Percentiles rank a stretch among this genome's conserved stretches.
phyloP scores from a whole-genome alignment of 1,284 basidiomycete genomes.

The Ustilago bromivora region DNA sequence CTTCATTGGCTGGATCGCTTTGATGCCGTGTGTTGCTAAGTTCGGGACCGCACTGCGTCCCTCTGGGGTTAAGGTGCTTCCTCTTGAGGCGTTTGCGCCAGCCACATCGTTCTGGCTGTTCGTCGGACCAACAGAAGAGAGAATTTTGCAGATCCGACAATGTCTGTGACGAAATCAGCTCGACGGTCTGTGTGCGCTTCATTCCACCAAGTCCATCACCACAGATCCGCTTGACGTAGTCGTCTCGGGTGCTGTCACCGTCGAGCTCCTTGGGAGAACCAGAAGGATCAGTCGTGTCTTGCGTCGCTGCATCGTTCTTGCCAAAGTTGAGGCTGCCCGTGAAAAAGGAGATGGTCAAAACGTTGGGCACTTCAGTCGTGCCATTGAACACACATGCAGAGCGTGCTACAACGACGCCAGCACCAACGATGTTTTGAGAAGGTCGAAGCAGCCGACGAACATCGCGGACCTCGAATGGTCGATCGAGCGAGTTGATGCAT shows the following conservation, averaged over 20 bases:
- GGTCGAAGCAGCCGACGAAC: conserved; percentile 17
- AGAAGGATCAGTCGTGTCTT: background rate
- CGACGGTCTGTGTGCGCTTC: conserved; percentile 42
- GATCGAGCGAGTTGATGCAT: conserved; percentile 44
- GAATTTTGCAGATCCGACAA: conserved; percentile 23
- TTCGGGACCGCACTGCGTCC: background rate
- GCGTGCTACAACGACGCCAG: no score
- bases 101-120: conserved; percentile 37
- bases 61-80: background rate
- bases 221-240: conserved; percentile 44
- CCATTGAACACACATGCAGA: no score
- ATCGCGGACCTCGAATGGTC: conserved; percentile 27
- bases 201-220: conserved; percentile 44
- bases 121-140: conserved; percentile 47
- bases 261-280: background rate
- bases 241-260: conserved; percentile 27
- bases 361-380: background rate
- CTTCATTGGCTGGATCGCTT: background rate
- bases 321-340: conserved; percentile 22
- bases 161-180: conserved; percentile 37
- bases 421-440: background rate
- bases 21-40: no score
- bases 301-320: conserved; percentile 11
- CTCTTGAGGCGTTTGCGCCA: conserved; percentile 33
- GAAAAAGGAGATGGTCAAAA: conserved; percentile 42